These are phyloP conservation scores for Trifolium subterraneum DNA, from an alignment of 306 rosid species.

Conservation along the genomic window DNA sequence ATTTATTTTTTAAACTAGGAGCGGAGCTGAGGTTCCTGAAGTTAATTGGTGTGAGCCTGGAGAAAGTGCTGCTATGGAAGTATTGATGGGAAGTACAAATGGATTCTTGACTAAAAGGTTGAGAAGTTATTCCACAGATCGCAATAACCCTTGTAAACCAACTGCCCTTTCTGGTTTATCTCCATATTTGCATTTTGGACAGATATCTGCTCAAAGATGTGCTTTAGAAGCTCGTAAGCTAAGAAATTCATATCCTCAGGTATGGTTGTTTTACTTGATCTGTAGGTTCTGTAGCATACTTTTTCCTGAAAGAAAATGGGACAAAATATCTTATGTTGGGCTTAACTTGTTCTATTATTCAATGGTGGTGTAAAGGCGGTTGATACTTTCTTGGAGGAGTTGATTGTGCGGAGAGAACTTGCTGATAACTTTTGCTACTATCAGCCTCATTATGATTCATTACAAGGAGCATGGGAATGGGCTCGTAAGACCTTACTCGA, in stretches of 20 bases:
- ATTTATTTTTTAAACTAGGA: constrained; percentile 44
- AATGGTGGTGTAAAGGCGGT: constrained; percentile 63
- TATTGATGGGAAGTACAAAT: constrained; percentile 73
- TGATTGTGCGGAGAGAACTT: constrained; percentile 88
- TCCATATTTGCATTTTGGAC: constrained; percentile 95
- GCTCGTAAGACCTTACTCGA: constrained; percentile 86
- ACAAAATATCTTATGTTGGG: constrained; percentile 1
- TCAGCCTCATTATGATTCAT: constrained; percentile 84
- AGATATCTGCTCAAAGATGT: constrained; percentile 88
- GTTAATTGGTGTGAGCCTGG: constrained; percentile 90
- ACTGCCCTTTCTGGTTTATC: constrained; percentile 84
- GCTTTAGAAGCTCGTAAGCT: constrained; percentile 81
- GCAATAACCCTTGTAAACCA: constrained; percentile 80
- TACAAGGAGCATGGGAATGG: constrained; percentile 96
- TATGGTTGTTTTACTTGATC: constrained; percentile 41
- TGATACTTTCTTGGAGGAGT: constrained; percentile 85
- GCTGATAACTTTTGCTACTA: constrained; percentile 92
- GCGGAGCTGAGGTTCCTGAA: constrained; percentile 92
- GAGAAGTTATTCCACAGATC: constrained; percentile 65
- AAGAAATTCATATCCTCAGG: constrained; percentile 65
- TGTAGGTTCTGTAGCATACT: constrained; percentile 12
- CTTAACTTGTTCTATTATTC: constrained; percentile 26
- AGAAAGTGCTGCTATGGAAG: constrained; percentile 81
- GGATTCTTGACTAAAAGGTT: constrained; percentile 93
- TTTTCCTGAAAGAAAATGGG: not conserved